Evolutionary conservation across 305 asterid species (phyloP), one percentile per base, ranked within the genome.

Genomic region (Vinca major): DNA sequence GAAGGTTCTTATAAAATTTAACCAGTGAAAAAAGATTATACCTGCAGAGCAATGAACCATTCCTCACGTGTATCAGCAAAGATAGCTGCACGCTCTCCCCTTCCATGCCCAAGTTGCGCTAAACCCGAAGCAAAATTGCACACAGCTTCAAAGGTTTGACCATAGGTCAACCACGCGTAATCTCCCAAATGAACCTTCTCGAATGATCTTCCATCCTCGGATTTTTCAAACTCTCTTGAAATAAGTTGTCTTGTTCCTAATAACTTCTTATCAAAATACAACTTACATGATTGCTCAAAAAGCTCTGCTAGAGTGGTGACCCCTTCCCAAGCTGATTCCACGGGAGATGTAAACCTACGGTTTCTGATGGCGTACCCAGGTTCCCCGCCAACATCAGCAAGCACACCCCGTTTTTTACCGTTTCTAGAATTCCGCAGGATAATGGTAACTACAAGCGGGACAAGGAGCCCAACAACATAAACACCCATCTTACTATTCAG

Each of bases 1-100:
- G 41, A 67, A 44, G 33, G 21, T 36, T 2, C 44, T 26, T 68
- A 68, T 68, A 7, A 58, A 39, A 53, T 49, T n/a, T 7, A 20
- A 74, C 56, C 52, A 68, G 63, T 73, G 74, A 50, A 73, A 71
- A 53, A 52, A 48, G 20, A 41, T 57, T 69, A 39, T 76, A 93
- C 99, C 99, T 94, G 99, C 79, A 94, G 76, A 16, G 99, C 96
- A 70, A 94, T 82, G 75, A 91, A 86, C 99, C 99, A 94, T 82
- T 94, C 97, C 73, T 85, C 88, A 50, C 97, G 75, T 48, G 99
- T 91, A 80, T 94, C 99, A 62, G 99, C 97, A 86, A 91, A 94
- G 62, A 94, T 89, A 51, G 97, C 97, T n/a, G 74, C 96, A 48
- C 96, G 93, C 73, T 94, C 99, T 63, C 85, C 95, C 83, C 72